Conservation (phyloP, 139 green algal genomes). For the Coelastrella sp. region DNA sequence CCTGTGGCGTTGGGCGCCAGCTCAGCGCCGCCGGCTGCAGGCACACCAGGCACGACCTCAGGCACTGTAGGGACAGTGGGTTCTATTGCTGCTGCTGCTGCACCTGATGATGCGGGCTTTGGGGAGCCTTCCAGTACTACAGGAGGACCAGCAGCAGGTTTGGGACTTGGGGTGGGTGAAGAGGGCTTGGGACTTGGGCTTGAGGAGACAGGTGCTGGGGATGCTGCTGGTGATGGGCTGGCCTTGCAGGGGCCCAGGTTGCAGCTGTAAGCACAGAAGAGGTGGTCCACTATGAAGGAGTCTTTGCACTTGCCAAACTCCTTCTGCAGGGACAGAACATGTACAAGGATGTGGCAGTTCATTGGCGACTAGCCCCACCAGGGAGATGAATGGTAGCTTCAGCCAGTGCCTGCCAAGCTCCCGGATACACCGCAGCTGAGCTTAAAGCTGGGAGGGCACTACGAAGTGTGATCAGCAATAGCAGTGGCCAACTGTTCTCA, state of each 20-base stretch:
- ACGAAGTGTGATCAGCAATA: no score
- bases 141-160: not conserved
- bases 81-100: not conserved
- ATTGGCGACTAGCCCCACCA: not conserved
- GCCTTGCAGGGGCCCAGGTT: slow-evolving; percentile 34
- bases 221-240: not conserved
- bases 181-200: no score
- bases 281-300: slow-evolving; percentile 36
- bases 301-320: slow-evolving; percentile 58
- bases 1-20: slow-evolving; percentile 47
- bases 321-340: slow-evolving; percentile 30
- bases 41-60: slow-evolving; percentile 37
- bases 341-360: not conserved
- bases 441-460: not conserved
- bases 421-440: not conserved
- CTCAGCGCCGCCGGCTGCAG: slow-evolving; percentile 46
- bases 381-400: not conserved
- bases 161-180: not conserved
- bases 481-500: no score
- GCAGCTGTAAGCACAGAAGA: slow-evolving; percentile 58
- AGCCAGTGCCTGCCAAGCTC: not conserved
- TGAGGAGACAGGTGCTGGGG: no score
- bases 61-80: not conserved
- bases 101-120: not conserved
- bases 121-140: not conserved